These are phyloP conservation scores for Coemansia sp. DNA, from an alignment of 192 early-diverging fungal species.

Conservation along the genomic window DNA sequence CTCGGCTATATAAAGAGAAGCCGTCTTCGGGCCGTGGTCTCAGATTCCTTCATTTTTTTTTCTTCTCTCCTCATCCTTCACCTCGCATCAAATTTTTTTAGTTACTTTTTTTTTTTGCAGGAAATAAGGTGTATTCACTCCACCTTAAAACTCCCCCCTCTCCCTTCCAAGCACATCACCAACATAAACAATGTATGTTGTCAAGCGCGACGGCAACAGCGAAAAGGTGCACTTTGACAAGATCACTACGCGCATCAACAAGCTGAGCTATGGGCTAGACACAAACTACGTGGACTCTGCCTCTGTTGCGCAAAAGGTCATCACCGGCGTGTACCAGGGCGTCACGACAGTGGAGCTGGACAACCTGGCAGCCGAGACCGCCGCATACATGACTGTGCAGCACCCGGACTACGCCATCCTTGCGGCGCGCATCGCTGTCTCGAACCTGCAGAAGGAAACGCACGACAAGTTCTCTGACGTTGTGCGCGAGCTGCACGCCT, in stretches of 20 bases:
- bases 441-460: constrained; percentile 89
- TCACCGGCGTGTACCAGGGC: constrained; percentile 93
- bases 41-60: too few relatives aligned
- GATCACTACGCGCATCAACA: constrained; percentile 86
- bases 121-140: too few relatives aligned
- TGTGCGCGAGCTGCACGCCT: constrained; percentile 80
- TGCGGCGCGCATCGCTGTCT: constrained; percentile 93
- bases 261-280: constrained; percentile 93
- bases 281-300: constrained; percentile 88
- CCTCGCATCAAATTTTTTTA: neutral
- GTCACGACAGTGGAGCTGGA: constrained; percentile 96
- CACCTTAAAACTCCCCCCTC: too few relatives aligned
- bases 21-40: neutral
- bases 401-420: constrained; percentile 97
- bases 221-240: constrained; percentile 98
- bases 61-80: neutral
- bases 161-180: neutral
- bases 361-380: constrained; percentile 95
- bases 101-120: neutral
- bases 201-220: constrained; percentile 72
- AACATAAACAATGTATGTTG: constrained; percentile 34
- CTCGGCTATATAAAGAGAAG: neutral
- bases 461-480: constrained; percentile 79
- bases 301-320: constrained; percentile 89
- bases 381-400: constrained; percentile 80